phyloP scores from a whole-genome alignment of 768 basidiomycete genomes.

The Boletus vinaceobasis region DNA sequence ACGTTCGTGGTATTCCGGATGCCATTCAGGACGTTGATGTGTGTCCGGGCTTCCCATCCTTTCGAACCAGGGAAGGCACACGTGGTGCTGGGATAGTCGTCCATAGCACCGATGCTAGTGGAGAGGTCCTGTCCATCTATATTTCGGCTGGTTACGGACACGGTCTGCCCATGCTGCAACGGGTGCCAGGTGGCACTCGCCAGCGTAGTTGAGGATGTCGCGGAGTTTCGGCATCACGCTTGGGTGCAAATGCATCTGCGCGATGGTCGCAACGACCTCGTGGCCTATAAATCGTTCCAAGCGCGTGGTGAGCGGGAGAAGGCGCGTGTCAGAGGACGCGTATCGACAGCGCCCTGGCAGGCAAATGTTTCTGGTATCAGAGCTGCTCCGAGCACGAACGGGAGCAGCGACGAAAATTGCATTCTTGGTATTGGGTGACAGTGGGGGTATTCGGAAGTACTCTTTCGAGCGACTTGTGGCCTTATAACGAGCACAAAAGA shows the following conservation, averaged over 20 bases:
- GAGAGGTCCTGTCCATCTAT: conserved; percentile 69
- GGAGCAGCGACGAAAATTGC: conserved; percentile 15
- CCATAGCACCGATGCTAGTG: conserved; percentile 74
- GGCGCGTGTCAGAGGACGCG: neutral
- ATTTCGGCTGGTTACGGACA: conserved; percentile 45
- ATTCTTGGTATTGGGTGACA: conserved; percentile 16
- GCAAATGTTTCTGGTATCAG: conserved; percentile 30
- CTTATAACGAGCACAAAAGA: conserved; percentile 3
- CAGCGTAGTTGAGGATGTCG: conserved; percentile 54
- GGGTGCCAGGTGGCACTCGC: conserved; percentile 73
- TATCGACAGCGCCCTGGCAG: conserved; percentile 44
- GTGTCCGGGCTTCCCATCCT: conserved; percentile 64
- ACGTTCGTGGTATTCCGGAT: conserved; percentile 73
- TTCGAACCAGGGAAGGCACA: conserved; percentile 75
- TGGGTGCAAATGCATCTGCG: conserved; percentile 86
- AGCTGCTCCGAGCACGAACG: conserved; percentile 13
- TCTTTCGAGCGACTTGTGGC: neutral
- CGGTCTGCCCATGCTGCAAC: conserved; percentile 89
- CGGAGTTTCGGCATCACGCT: conserved; percentile 64
- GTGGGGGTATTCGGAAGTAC: conserved; percentile 1
- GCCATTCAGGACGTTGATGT: conserved; percentile 70
- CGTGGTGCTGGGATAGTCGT: conserved; percentile 71
- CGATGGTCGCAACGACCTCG: conserved; percentile 91
- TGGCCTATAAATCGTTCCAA: conserved; percentile 54
- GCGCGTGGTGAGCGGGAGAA: neutral